Evolutionary conservation across 352 stramenopile genomes (phyloP), one percentile per base, ranked within the genome.

Genomic region (Globisporangium echinulatum): DNA sequence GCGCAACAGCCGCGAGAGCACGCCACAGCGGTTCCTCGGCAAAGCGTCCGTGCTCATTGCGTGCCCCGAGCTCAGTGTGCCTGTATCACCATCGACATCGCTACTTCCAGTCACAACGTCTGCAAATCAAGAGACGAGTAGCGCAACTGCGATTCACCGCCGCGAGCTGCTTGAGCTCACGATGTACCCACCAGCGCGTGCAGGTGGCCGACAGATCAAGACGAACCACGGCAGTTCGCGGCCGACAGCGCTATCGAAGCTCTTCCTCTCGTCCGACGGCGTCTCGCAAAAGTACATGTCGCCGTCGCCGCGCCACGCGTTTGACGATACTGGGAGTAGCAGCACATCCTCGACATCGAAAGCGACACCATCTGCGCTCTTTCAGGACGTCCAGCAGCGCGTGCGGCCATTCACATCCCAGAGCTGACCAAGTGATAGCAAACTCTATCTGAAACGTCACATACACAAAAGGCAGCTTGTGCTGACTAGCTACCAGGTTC

Each of bases 221-320:
- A 86, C 79, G 8, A 89, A 77, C 40, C 69, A 86, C 15, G 67
- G 71, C 2, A 70, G 59, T 14, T 73, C 71, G 11, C 71, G 79
- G 3, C 74, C 78, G 11, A 87, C 82, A 17, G 71, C 68, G 1
- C 58, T 90, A 14, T 92, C 82, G 36, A 68, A 70, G 17, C 64
- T 90, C 46, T 88, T 81, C 49, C 61, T 92, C 15, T 87, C 82
- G n/a, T 88, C 79, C 2, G 82, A 90, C 58, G 79, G 78, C 13
- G 62, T 92, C 61, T 88, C 78, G 33, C 70, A 92, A 58, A 84
- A 87, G 40, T 90, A 92, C 39, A 82, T 82, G 5, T 55, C 75
- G 25, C 63, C 73, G n/a, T 66, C 74, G 40, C 59, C 70, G 38
- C 60, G 59, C 11, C 54, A 77, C 46, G 64, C 53, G 15, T 64